These are phyloP conservation scores for Rostrohypoxylon terebratum DNA, from an alignment of 495 filamentous ascomycete species.

Conservation along the genomic window DNA sequence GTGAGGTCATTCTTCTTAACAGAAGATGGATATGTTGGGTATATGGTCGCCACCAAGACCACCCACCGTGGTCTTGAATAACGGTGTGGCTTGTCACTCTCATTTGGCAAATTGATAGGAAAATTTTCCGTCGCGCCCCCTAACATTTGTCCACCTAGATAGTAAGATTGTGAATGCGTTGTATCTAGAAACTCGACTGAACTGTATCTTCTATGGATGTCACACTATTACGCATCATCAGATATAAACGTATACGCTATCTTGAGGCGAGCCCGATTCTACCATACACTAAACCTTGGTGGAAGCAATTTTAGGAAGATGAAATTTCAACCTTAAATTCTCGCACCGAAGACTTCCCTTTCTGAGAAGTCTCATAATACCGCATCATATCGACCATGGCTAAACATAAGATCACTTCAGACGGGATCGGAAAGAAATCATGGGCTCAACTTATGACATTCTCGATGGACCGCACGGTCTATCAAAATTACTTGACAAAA, in stretches of 20 bases:
- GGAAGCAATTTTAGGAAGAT: slow-evolving; percentile 1
- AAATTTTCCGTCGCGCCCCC: background rate
- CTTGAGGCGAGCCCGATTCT: background rate
- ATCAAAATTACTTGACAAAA: background rate
- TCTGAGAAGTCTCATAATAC: background rate
- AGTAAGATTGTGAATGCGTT: background rate
- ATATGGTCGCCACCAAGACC: background rate
- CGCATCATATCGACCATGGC: background rate
- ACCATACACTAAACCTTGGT: slow-evolving; percentile 12
- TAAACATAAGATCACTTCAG: background rate
- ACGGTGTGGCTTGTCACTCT: background rate
- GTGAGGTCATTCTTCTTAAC: background rate
- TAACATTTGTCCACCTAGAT: background rate
- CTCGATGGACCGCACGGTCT: background rate
- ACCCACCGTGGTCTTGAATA: background rate
- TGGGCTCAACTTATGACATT: background rate
- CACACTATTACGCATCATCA: too few species aligned
- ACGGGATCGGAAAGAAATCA: background rate
- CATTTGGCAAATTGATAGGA: background rate
- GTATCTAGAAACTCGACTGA: background rate
- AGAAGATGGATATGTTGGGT: background rate
- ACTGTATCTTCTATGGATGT: background rate
- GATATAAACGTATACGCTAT: too few species aligned
- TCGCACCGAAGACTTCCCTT: background rate
- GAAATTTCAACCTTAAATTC: slow-evolving; percentile 24